Percentiles rank a stretch among this genome's conserved stretches.
phyloP scores from a whole-genome alignment of 2,329 filamentous ascomycete species.

The Ampelomyces quisqualis region DNA sequence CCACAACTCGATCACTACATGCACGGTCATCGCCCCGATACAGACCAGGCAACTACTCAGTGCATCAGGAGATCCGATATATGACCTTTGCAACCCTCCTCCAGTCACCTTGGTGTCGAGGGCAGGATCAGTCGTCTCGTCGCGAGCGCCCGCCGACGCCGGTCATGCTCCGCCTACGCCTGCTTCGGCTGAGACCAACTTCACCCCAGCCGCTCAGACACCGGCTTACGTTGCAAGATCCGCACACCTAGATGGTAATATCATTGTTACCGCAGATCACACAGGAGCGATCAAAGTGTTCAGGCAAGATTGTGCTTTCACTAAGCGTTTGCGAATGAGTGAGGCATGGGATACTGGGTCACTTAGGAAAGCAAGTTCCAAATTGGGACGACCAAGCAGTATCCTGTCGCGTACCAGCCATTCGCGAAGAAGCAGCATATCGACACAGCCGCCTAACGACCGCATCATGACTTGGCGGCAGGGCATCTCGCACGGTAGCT shows the following conservation, averaged over 20 bases:
- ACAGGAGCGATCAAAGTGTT: conserved; percentile 91
- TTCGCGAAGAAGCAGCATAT: conserved; percentile 50
- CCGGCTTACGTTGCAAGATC: conserved; percentile 76
- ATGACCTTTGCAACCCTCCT: conserved; percentile 92
- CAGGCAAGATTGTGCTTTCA: conserved; percentile 85
- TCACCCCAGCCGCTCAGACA: conserved; percentile 59
- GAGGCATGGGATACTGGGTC: conserved; percentile 76
- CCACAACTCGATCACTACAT: conserved; percentile 83
- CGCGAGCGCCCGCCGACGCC: conserved; percentile 50
- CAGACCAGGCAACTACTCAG: conserved; percentile 76
- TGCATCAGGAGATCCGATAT: conserved; percentile 86
- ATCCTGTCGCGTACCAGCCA: conserved; percentile 57
- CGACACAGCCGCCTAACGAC: conserved; percentile 61
- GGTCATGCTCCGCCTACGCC: conserved; percentile 38
- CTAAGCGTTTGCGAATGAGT: conserved; percentile 65
- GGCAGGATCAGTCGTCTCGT: conserved; percentile 61
- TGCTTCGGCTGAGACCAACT: conserved; percentile 38
- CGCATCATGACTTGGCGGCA: conserved; percentile 89
- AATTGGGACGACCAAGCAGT: conserved; percentile 54
- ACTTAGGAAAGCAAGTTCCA: conserved; percentile 62
- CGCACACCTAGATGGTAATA: conserved; percentile 77
- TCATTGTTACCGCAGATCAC: conserved; percentile 88
- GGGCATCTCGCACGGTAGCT: conserved; percentile 57
- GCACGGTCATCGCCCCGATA: conserved; percentile 80
- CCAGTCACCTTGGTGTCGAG: conserved; percentile 78